phyloP scores from a whole-genome alignment of 805 yeast species.

The Cyberlindnera xylosilytica region DNA sequence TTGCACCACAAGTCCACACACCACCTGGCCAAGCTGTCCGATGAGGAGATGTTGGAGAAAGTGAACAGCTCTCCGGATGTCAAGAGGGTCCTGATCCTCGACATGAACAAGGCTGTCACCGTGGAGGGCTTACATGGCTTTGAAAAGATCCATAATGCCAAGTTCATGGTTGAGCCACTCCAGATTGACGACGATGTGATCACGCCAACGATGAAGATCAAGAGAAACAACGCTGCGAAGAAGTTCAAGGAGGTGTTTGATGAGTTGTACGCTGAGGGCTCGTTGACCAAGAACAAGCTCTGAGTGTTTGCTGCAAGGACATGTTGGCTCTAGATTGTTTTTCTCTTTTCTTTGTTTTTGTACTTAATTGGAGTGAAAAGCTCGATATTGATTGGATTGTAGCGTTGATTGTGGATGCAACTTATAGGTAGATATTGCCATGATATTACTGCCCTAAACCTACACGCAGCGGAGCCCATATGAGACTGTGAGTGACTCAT shows the following conservation, averaged over 20 bases:
- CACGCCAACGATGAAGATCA: conserved; percentile 65
- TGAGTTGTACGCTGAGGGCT: conserved; percentile 48
- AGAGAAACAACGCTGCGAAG: conserved; percentile 44
- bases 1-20: conserved; percentile 8
- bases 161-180: conserved; percentile 55
- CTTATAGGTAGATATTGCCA: too few relatives aligned
- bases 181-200: conserved; percentile 57
- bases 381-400: too few relatives aligned
- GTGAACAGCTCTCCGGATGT: conserved; percentile 17
- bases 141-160: conserved; percentile 57
- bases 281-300: conserved; percentile 14
- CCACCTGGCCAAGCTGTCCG: conserved; percentile 6
- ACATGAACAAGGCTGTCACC: conserved; percentile 38
- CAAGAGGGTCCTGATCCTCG: conserved; percentile 31
- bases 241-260: conserved; percentile 40
- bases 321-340: too few relatives aligned
- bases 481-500: too few relatives aligned
- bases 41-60: conserved; percentile 12
- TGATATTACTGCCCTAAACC: too few relatives aligned
- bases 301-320: too few relatives aligned
- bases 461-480: too few relatives aligned
- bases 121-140: conserved; percentile 48
- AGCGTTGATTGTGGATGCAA: too few relatives aligned
- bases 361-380: too few relatives aligned
- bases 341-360: too few relatives aligned